phyloP scores from a whole-genome alignment of 2,329 filamentous ascomycete species.

The Penicillium sp. region DNA sequence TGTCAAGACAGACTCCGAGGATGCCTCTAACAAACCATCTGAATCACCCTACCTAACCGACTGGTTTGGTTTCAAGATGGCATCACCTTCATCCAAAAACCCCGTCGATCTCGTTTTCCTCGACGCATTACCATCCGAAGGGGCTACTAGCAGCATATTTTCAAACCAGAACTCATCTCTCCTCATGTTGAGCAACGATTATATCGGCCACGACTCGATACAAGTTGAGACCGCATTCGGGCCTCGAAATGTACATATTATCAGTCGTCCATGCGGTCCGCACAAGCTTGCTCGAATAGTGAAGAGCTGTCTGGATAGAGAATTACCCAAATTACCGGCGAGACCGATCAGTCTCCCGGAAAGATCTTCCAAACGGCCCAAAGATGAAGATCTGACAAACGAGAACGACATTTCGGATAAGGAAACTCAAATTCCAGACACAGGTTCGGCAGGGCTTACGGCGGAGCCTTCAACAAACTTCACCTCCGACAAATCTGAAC shows the following conservation, averaged over 20 bases:
- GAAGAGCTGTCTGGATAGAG: neutral
- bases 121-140: conserved; percentile 24
- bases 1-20: conserved; percentile 20
- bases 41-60: conserved; percentile 30
- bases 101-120: conserved; percentile 34
- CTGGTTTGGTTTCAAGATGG: conserved; percentile 35
- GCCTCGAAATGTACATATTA: neutral
- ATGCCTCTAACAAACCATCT: conserved; percentile 12
- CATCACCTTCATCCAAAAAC: conserved; percentile 19
- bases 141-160: conserved; percentile 1
- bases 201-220: conserved; percentile 30
- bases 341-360: neutral
- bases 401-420: neutral
- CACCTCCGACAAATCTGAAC: neutral
- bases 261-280: conserved; percentile 6
- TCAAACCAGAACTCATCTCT: conserved; percentile 21
- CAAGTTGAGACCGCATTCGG: conserved; percentile 19
- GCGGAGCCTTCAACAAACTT: neutral
- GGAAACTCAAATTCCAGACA: neutral
- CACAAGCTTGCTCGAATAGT: conserved; percentile 6
- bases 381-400: neutral
- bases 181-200: conserved; percentile 36
- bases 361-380: neutral
- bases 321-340: neutral
- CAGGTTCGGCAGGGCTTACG: neutral